Percentiles rank a stretch among this genome's conserved stretches.
These are phyloP conservation scores for Mercurialis annua DNA, from an alignment of 345 rosid species.

Conservation along the genomic window DNA sequence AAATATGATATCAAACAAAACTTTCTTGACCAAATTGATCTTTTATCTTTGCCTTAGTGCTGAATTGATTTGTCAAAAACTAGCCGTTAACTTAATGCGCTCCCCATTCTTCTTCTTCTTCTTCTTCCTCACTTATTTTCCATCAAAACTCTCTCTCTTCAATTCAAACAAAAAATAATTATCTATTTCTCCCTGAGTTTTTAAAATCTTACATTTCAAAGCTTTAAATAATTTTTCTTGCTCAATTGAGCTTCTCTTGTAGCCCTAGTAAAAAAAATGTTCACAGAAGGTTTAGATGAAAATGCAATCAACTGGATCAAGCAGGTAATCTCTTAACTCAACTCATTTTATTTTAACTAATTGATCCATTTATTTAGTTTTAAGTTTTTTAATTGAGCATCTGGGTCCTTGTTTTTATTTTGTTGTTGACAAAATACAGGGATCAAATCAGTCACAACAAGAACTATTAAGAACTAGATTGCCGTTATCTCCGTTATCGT, in stretches of 20 bases:
- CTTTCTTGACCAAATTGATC: too few species aligned
- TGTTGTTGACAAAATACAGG: conserved; percentile 24
- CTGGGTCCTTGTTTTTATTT: not conserved
- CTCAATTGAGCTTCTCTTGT: not conserved
- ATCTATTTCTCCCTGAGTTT: too few species aligned
- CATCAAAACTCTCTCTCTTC: not conserved
- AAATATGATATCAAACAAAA: too few species aligned
- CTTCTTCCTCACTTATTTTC: not conserved
- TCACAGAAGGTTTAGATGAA: conserved; percentile 68
- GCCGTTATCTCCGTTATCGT: conserved; percentile 46
- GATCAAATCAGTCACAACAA: conserved; percentile 37
- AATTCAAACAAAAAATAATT: too few species aligned
- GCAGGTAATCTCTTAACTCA: conserved; percentile 31
- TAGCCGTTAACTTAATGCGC: too few species aligned
- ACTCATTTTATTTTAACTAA: not conserved
- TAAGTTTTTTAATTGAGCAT: not conserved
- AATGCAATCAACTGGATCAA: conserved; percentile 73
- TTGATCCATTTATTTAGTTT: not conserved
- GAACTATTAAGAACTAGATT: conserved; percentile 58
- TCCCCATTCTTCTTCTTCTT: conserved; percentile 8
- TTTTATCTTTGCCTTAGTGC: too few species aligned
- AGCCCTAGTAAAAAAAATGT: conserved; percentile 30
- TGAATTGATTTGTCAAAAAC: too few species aligned
- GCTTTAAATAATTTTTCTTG: too few species aligned
- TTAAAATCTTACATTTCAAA: too few species aligned